Evolutionary conservation across 306 rosid species (phyloP).

Genomic region (Abrus precatorius): DNA sequence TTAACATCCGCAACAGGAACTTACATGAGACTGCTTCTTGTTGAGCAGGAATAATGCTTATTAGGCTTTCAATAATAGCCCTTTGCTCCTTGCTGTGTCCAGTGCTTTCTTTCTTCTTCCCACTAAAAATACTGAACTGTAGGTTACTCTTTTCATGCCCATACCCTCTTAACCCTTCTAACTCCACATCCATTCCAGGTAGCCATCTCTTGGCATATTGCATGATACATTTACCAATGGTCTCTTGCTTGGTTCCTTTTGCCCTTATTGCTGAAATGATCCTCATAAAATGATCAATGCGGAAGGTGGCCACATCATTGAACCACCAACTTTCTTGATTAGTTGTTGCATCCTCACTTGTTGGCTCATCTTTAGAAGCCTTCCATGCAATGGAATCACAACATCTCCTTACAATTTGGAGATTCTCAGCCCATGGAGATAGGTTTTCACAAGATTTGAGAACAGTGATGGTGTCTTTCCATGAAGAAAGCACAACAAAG

Average conservation of each 20-base stretch:
- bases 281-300: constrained; percentile 77
- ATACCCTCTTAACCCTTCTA: constrained; percentile 77
- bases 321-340: constrained; percentile 79
- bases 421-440: constrained; percentile 95
- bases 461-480: constrained; percentile 87
- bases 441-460: constrained; percentile 80
- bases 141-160: constrained; percentile 72
- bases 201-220: constrained; percentile 83
- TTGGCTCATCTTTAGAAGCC: constrained; percentile 66
- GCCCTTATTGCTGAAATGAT: constrained; percentile 73
- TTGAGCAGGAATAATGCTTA: constrained; percentile 86
- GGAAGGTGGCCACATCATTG: constrained; percentile 59
- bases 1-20: constrained; percentile 79
- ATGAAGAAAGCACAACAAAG: constrained; percentile 84
- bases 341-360: constrained; percentile 46
- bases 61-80: constrained; percentile 74
- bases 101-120: constrained; percentile 60
- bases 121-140: constrained; percentile 67
- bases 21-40: constrained; percentile 83
- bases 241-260: constrained; percentile 72
- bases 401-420: constrained; percentile 93
- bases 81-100: constrained; percentile 74
- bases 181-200: constrained; percentile 69
- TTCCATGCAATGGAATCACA: constrained; percentile 95
- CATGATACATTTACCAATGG: constrained; percentile 77